A percentile compares a stretch with the other conserved stretches of the same genome.
These are phyloP conservation scores for Trichocladium uniseriatum DNA, from an alignment of 495 filamentous ascomycete genomes.

Conservation along the genomic window DNA sequence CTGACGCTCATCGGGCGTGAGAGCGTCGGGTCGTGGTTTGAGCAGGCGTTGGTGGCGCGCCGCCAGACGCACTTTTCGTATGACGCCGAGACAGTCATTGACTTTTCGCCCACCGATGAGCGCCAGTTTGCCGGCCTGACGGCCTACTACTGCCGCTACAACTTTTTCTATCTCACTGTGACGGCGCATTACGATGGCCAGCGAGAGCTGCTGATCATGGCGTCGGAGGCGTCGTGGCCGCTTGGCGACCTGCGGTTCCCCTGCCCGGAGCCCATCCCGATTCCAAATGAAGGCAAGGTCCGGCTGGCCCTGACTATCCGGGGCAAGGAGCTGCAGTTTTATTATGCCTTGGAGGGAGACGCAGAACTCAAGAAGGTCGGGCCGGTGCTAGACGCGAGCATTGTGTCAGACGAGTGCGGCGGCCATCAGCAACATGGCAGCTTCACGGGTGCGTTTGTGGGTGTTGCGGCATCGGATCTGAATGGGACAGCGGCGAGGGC, in stretches of 20 bases:
- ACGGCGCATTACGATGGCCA: conserved; percentile 45
- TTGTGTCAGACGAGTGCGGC: conserved; percentile 48
- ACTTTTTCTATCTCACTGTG: conserved; percentile 50
- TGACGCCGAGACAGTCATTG: conserved; percentile 46
- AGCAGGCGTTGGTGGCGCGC: conserved; percentile 45
- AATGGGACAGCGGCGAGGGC: conserved; percentile 40
- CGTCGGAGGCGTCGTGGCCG: conserved; percentile 43
- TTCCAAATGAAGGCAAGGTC: conserved; percentile 45
- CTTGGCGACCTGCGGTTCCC: conserved; percentile 33
- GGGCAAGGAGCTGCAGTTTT: conserved; percentile 43
- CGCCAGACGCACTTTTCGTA: conserved; percentile 47
- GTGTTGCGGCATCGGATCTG: conserved; percentile 44
- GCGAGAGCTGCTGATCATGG: conserved; percentile 43
- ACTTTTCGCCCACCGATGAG: conserved; percentile 44
- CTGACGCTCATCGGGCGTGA: conserved; percentile 43
- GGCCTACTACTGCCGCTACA: conserved; percentile 50
- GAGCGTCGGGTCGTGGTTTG: conserved; percentile 46
- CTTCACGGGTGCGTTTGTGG: conserved; percentile 50
- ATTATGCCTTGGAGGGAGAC: conserved; percentile 34
- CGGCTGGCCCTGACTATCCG: conserved; percentile 38
- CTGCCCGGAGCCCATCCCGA: conserved; percentile 26
- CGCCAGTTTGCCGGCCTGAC: conserved; percentile 48
- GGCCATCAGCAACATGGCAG: conserved; percentile 47
- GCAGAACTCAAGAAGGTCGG: conserved; percentile 41
- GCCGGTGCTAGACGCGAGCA: conserved; percentile 42